These are phyloP conservation scores for Blastobotrys indianensis DNA, from an alignment of 1,139 yeast genomes.

Conservation along the genomic window DNA sequence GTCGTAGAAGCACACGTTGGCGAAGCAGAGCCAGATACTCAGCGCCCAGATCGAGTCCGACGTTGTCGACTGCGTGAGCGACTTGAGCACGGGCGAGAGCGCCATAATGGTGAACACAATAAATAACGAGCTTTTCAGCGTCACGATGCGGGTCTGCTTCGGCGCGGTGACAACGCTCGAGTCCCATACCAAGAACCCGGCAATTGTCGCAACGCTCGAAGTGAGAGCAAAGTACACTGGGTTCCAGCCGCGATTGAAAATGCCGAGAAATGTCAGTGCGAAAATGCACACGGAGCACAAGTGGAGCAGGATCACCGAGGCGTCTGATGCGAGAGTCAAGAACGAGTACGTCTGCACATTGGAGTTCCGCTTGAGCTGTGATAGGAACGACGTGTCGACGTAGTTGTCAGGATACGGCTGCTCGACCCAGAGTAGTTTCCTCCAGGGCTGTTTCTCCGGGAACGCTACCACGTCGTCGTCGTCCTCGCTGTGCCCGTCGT, in stretches of 20 bases:
- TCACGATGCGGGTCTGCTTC: slow-evolving; percentile 18
- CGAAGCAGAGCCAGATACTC: slow-evolving; percentile 67
- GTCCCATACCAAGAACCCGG: slow-evolving; percentile 37
- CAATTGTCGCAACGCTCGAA: slow-evolving; percentile 33
- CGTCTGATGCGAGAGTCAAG: slow-evolving; percentile 58
- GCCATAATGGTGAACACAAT: slow-evolving; percentile 67
- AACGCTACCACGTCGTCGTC: slow-evolving; percentile 8
- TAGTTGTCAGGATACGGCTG: slow-evolving; percentile 92
- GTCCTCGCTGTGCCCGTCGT: neutral
- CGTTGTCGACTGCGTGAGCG: slow-evolving; percentile 81
- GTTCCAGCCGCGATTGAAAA: slow-evolving; percentile 30
- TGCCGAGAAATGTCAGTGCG: slow-evolving; percentile 54
- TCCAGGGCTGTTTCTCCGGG: slow-evolving; percentile 47
- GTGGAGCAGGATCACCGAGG: slow-evolving; percentile 62
- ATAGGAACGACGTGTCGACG: slow-evolving; percentile 72
- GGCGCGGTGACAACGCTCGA: slow-evolving; percentile 10
- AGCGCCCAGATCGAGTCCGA: slow-evolving; percentile 96
- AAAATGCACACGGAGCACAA: slow-evolving; percentile 56
- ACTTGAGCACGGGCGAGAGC: slow-evolving; percentile 82
- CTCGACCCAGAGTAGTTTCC: slow-evolving; percentile 76
- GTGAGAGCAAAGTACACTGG: slow-evolving; percentile 32
- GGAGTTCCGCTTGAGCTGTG: slow-evolving; percentile 71
- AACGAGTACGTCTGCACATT: slow-evolving; percentile 67
- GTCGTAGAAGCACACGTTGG: slow-evolving; percentile 64
- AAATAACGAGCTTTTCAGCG: slow-evolving; percentile 58